These are phyloP conservation scores for Geranium brycei DNA, from an alignment of 345 rosid species.

Conservation along the genomic window DNA sequence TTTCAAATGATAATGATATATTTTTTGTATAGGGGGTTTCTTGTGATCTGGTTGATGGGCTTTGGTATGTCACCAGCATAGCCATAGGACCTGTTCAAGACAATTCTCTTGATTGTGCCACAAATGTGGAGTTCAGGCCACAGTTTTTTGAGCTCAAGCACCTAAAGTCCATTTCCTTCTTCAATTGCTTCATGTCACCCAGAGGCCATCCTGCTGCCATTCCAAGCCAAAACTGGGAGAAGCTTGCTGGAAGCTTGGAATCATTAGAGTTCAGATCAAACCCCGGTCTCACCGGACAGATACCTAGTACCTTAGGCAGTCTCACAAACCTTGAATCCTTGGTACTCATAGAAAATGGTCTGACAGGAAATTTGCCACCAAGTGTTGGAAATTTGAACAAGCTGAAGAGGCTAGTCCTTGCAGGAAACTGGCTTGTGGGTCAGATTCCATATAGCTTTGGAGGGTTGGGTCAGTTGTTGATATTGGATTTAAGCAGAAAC, in stretches of 20 bases:
- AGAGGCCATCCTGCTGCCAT: constrained; percentile 10
- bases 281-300: constrained; percentile 19
- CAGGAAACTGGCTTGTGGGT: constrained; percentile 16
- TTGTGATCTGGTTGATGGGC: constrained; percentile 19
- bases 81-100: constrained; percentile 24
- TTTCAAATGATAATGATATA: too few species aligned
- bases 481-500: constrained; percentile 28
- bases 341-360: constrained; percentile 21
- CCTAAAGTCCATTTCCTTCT: constrained; percentile 20
- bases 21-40: constrained; percentile 21
- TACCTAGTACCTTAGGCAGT: constrained; percentile 16
- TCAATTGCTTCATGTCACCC: constrained; percentile 22
- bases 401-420: constrained; percentile 21
- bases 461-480: constrained; percentile 18
- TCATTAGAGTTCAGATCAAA: constrained; percentile 26
- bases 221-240: constrained; percentile 19
- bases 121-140: constrained; percentile 16
- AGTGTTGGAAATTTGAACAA: constrained; percentile 14
- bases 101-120: constrained; percentile 21
- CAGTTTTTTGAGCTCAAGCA: constrained; percentile 19
- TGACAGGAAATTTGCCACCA: constrained; percentile 16
- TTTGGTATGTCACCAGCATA: constrained; percentile 21
- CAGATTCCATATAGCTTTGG: constrained; percentile 22
- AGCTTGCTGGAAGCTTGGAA: constrained; percentile 13
- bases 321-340: constrained; percentile 21